phyloP scores from a whole-genome alignment of 1,284 basidiomycete species.

The Marasmius fiardii region DNA sequence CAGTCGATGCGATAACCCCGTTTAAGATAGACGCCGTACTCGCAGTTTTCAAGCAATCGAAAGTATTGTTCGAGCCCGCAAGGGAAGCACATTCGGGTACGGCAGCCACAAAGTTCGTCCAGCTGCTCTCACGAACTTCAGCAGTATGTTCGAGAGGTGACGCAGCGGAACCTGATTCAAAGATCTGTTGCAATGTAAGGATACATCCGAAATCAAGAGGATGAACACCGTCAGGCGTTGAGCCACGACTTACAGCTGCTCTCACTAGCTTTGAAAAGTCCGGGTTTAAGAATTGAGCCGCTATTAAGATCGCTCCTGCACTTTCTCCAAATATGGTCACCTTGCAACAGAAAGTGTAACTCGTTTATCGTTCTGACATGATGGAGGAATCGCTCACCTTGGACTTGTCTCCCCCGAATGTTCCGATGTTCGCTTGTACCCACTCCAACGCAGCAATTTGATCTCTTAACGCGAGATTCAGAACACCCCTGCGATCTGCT shows the following conservation, averaged over 20 bases:
- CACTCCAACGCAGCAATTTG: constrained; percentile 32
- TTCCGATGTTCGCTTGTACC: constrained; percentile 33
- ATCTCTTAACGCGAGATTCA: constrained; percentile 36
- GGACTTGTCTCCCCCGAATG: constrained; percentile 36
- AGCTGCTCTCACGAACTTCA: constrained; percentile 29
- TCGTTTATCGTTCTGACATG: background rate
- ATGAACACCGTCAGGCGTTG: background rate
- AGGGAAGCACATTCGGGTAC: constrained; percentile 32
- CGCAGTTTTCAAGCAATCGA: constrained; percentile 36
- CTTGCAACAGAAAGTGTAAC: constrained; percentile 18
- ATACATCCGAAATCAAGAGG: background rate
- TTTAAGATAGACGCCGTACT: constrained; percentile 26
- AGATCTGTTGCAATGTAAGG: constrained; percentile 29
- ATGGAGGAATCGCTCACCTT: constrained; percentile 1
- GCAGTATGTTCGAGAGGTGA: constrained; percentile 28
- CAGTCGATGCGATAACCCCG: constrained; percentile 24
- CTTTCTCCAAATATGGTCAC: constrained; percentile 55
- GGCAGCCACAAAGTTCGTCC: constrained; percentile 38
- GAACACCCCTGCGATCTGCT: constrained; percentile 23
- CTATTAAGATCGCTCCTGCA: constrained; percentile 46
- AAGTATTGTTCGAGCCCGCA: constrained; percentile 30
- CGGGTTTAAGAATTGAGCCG: constrained; percentile 39
- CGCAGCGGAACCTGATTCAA: constrained; percentile 40
- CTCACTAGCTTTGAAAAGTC: constrained; percentile 34
- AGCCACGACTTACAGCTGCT: constrained; percentile 35